A percentile compares a stretch with the other conserved stretches of the same genome.
phyloP scores from a whole-genome alignment of 805 yeast species.

The Vanderwaltozyma polyspora region DNA sequence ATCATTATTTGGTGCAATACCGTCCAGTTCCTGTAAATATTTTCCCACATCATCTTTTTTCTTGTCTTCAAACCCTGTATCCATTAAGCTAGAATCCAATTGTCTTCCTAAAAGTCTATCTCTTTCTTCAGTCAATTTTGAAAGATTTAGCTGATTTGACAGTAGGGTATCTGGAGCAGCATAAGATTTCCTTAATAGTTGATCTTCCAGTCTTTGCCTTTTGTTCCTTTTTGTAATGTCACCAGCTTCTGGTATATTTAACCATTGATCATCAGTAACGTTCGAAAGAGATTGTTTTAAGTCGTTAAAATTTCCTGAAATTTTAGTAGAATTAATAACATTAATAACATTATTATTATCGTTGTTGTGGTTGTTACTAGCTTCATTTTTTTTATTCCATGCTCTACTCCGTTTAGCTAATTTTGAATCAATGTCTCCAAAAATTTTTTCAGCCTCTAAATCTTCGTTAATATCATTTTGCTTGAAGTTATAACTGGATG shows the following conservation, averaged over 20 bases:
- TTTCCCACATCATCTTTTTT: constrained; percentile 24
- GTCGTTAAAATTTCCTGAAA: constrained; percentile 63
- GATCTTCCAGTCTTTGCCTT: constrained; percentile 50
- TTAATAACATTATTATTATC: constrained; percentile 34
- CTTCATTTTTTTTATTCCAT: constrained; percentile 14
- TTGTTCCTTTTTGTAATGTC: constrained; percentile 77
- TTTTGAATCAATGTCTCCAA: constrained; percentile 53
- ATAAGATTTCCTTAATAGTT: constrained; percentile 56
- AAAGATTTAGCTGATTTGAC: constrained; percentile 30
- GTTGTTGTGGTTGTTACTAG: constrained; percentile 7
- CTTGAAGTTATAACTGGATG: no score
- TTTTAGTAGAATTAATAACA: no score
- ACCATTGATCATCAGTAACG: constrained; percentile 69
- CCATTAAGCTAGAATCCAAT: constrained; percentile 32
- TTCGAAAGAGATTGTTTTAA: constrained; percentile 49
- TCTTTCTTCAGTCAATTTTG: constrained; percentile 50
- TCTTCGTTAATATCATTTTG: constrained; percentile 38
- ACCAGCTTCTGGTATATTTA: constrained; percentile 71
- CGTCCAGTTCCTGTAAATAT: constrained; percentile 33
- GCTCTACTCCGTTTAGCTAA: constrained; percentile 28
- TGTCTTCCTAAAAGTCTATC: constrained; percentile 46
- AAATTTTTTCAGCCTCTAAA: constrained; percentile 67
- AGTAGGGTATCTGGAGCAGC: constrained; percentile 72
- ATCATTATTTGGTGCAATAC: constrained; percentile 1
- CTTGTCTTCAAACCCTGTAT: constrained; percentile 3